phyloP scores from a whole-genome alignment of 305 asterid genomes.

The Fraxinus baroniana region DNA sequence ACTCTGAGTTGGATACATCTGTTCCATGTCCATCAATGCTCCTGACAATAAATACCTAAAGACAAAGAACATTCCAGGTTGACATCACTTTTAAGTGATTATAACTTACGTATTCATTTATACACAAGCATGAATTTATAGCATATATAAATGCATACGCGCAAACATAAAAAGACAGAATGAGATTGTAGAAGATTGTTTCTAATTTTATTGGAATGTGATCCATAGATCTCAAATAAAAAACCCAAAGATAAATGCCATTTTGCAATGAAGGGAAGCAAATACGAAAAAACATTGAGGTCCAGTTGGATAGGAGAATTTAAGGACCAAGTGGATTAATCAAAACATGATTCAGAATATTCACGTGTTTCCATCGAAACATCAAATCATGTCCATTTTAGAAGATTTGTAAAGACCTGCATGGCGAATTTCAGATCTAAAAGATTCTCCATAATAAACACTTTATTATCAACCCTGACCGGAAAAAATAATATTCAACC shows the following conservation, averaged over 20 bases:
- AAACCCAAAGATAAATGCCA: background rate
- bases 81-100: background rate
- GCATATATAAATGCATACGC: background rate
- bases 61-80: slow-evolving; percentile 4
- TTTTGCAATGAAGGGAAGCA: background rate
- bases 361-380: background rate
- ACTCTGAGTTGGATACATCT: slow-evolving; percentile 25
- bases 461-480: background rate
- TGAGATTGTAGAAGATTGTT: background rate
- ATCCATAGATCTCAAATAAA: background rate
- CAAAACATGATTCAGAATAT: background rate
- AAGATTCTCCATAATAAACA: background rate
- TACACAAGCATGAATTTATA: background rate
- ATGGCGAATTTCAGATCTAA: background rate
- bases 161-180: background rate
- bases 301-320: background rate
- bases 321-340: background rate
- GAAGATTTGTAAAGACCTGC: background rate
- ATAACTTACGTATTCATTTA: background rate
- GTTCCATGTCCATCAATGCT: slow-evolving; percentile 26
- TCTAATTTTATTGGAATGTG: background rate
- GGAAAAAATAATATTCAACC: background rate
- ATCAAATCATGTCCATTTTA: background rate
- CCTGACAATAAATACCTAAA: slow-evolving; percentile 30
- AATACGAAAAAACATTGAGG: background rate